Percentiles rank a stretch among this genome's conserved stretches.
phyloP scores from a whole-genome alignment of 257 asterid genomes.

The Solanum stenotomum region DNA sequence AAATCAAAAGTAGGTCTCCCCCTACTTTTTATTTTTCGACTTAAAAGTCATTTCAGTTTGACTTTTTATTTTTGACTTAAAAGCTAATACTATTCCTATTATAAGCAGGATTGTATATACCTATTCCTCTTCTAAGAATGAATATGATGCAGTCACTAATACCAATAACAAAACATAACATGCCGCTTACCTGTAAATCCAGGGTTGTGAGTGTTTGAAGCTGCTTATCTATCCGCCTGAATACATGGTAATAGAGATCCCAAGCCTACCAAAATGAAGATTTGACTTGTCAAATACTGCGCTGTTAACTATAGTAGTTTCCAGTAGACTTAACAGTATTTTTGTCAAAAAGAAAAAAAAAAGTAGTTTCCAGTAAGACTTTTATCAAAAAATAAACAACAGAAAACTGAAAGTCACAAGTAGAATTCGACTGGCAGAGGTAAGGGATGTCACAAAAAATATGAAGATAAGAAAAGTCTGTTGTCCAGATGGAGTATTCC shows the following conservation, averaged over 20 bases:
- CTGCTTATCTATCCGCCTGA: conserved; percentile 92
- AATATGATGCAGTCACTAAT: neutral
- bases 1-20: neutral
- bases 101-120: neutral
- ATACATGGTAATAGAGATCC: conserved; percentile 97
- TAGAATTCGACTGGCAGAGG: neutral
- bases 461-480: neutral
- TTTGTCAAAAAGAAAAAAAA: neutral
- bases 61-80: too few relatives aligned
- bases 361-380: neutral
- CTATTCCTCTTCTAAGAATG: neutral
- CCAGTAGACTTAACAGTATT: neutral
- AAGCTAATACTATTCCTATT: neutral
- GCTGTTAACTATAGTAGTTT: neutral
- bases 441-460: neutral
- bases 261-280: conserved; percentile 59
- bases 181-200: conserved; percentile 79
- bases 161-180: conserved; percentile 1
- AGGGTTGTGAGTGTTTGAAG: conserved; percentile 89
- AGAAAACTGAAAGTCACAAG: neutral
- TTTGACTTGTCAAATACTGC: neutral
- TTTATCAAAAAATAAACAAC: neutral
- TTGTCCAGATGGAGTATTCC: neutral
- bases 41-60: neutral
- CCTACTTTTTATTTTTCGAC: too few relatives aligned